A percentile compares a stretch with the other conserved stretches of the same genome.
Evolutionary conservation across 2,329 filamentous ascomycete genomes (phyloP).

Genomic region (Trichoderma sp.): DNA sequence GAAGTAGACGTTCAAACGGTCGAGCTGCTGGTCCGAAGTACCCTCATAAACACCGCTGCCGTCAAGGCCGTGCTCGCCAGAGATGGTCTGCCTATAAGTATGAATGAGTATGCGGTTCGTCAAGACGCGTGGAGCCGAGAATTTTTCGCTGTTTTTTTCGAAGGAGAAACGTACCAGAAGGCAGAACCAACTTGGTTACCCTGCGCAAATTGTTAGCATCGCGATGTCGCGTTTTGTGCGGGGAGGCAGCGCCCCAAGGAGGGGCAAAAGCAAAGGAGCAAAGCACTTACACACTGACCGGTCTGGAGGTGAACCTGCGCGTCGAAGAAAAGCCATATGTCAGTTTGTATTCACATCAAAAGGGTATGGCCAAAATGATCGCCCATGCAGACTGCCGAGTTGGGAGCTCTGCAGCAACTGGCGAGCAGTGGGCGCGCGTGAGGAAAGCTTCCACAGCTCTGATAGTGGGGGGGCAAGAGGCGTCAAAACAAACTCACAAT

Average conservation of each 20-base stretch:
- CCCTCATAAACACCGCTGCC: constrained; percentile 98
- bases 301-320: constrained; percentile 97
- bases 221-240: constrained; percentile 29
- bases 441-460: constrained; percentile 15
- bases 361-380: neutral
- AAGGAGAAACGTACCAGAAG: constrained; percentile 62
- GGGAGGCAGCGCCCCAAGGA: constrained; percentile 20
- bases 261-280: constrained; percentile 24
- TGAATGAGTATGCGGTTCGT: constrained; percentile 18
- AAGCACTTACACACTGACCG: constrained; percentile 87
- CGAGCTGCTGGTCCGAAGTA: constrained; percentile 95
- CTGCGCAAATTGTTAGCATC: constrained; percentile 56
- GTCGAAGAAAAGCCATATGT: constrained; percentile 31
- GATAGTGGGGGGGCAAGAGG: neutral
- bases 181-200: constrained; percentile 99
- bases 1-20: constrained; percentile 99
- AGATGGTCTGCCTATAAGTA: constrained; percentile 72
- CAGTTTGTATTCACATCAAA: constrained; percentile 1
- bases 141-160: neutral
- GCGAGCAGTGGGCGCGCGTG: constrained; percentile 22
- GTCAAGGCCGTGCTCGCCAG: constrained; percentile 93
- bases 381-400: neutral
- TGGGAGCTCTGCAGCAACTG: neutral
- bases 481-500: constrained; percentile 28
- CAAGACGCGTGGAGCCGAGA: constrained; percentile 11